Conservation (phyloP, 2,329 filamentous ascomycete genomes). For the Aureobasidium sp. region DNA sequence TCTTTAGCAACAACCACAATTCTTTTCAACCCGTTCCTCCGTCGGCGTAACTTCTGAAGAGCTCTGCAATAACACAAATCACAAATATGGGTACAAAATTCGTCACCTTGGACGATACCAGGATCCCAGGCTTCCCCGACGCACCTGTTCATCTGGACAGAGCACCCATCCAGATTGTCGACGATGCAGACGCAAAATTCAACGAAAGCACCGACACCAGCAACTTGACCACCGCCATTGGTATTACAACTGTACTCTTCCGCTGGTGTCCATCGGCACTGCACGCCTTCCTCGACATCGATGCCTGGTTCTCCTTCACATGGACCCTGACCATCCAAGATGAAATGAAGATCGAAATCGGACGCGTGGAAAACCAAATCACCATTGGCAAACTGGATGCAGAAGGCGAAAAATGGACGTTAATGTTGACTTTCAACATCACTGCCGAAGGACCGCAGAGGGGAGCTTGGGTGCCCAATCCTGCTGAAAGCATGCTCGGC, state of each 20-base stretch:
- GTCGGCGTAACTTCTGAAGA: too few species aligned
- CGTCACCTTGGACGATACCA: background rate
- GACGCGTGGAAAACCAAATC: conserved; percentile 16
- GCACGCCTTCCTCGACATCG: conserved; percentile 15
- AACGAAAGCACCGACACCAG: background rate
- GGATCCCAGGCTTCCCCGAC: background rate
- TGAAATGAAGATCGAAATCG: conserved; percentile 16
- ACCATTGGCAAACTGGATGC: conserved; percentile 16
- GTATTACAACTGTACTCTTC: conserved; percentile 16
- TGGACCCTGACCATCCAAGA: conserved; percentile 14
- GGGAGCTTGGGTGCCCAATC: conserved; percentile 14
- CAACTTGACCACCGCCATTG: conserved; percentile 13
- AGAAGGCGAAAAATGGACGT: conserved; percentile 13
- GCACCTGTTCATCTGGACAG: background rate
- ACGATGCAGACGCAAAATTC: background rate
- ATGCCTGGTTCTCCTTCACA: conserved; percentile 18
- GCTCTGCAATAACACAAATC: background rate
- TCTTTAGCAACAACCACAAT: background rate
- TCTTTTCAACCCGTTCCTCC: background rate
- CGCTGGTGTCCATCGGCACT: conserved; percentile 16
- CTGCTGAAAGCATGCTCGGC: background rate
- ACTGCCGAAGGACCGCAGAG: background rate
- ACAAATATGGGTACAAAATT: background rate
- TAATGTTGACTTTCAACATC: conserved; percentile 15
- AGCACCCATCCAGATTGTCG: background rate